Conservation (phyloP, 2,329 filamentous ascomycete genomes). For the Cadophora malorum region DNA sequence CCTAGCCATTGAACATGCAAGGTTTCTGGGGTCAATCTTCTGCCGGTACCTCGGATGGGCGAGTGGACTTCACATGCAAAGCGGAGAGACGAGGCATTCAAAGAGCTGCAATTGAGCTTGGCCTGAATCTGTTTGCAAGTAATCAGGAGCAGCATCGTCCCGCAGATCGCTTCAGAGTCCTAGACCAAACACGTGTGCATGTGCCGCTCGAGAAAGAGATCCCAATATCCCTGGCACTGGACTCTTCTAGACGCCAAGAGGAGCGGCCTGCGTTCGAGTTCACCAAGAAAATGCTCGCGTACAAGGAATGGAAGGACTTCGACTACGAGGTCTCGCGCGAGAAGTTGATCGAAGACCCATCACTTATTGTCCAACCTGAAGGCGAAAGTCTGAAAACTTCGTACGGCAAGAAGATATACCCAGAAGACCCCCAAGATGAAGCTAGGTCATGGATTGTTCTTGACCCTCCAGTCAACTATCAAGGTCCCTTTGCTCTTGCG, state of each 20-base stretch:
- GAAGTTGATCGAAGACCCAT: conserved; percentile 3
- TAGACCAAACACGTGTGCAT: conserved; percentile 29
- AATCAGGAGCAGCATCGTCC: conserved; percentile 44
- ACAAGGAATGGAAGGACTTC: conserved; percentile 34
- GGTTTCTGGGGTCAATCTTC: conserved; percentile 1
- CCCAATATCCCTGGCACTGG: conserved; percentile 36
- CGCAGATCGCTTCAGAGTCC: conserved; percentile 37
- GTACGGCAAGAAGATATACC: not conserved
- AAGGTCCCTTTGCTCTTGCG: conserved; percentile 35
- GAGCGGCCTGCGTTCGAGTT: conserved; percentile 39
- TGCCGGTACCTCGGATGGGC: not conserved
- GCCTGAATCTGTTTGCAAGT: conserved; percentile 38
- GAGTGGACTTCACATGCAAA: conserved; percentile 36
- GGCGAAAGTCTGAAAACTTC: not conserved
- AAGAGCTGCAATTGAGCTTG: conserved; percentile 41
- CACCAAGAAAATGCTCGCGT: conserved; percentile 37
- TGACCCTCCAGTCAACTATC: conserved; percentile 34
- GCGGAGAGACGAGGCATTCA: conserved; percentile 41
- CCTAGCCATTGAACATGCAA: conserved; percentile 7
- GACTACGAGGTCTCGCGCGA: conserved; percentile 31
- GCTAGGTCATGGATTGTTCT: conserved; percentile 14
- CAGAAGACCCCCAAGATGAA: not conserved
- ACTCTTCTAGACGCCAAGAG: conserved; percentile 37
- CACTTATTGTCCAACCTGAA: conserved; percentile 9
- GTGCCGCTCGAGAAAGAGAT: conserved; percentile 31